A percentile compares a stretch with the other conserved stretches of the same genome.
These are phyloP conservation scores for Meira miltonrushii DNA, from an alignment of 1,284 basidiomycete genomes.

Conservation along the genomic window DNA sequence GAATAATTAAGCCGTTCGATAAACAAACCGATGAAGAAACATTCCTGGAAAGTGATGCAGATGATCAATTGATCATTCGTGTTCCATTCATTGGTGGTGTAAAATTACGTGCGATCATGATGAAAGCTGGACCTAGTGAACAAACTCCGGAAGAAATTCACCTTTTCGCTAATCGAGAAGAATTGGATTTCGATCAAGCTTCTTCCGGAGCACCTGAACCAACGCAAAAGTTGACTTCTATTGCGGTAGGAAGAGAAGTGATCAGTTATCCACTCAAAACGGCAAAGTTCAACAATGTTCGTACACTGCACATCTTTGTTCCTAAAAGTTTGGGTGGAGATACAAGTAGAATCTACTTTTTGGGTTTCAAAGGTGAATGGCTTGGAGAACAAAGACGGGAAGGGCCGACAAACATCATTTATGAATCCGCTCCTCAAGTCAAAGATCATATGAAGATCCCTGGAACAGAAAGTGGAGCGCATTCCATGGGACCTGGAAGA, in stretches of 20 bases:
- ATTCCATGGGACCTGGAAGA: slow-evolving; percentile 21
- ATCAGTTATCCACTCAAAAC: slow-evolving; percentile 41
- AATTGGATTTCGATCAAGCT: slow-evolving; percentile 38
- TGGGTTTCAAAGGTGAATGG: slow-evolving; percentile 46
- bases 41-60: slow-evolving; percentile 71
- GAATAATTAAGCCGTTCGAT: slow-evolving; percentile 39
- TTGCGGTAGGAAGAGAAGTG: slow-evolving; percentile 34
- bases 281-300: slow-evolving; percentile 44
- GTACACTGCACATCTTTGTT: slow-evolving; percentile 39
- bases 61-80: slow-evolving; percentile 63
- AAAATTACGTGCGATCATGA: slow-evolving; percentile 31
- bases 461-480: slow-evolving; percentile 21
- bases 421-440: slow-evolving; percentile 45
- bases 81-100: slow-evolving; percentile 44
- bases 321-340: slow-evolving; percentile 24
- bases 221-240: slow-evolving; percentile 30
- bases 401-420: slow-evolving; percentile 41
- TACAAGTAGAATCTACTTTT: slow-evolving; percentile 31
- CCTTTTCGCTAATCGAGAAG: slow-evolving; percentile 33
- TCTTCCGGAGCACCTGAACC: slow-evolving; percentile 12
- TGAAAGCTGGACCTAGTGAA: slow-evolving; percentile 23
- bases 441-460: slow-evolving; percentile 38
- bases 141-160: slow-evolving; percentile 34
- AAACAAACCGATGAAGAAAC: slow-evolving; percentile 25
- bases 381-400: slow-evolving; percentile 16